Evolutionary conservation across 2,329 filamentous ascomycete genomes (phyloP).

Genomic region (Fusarium illudens): DNA sequence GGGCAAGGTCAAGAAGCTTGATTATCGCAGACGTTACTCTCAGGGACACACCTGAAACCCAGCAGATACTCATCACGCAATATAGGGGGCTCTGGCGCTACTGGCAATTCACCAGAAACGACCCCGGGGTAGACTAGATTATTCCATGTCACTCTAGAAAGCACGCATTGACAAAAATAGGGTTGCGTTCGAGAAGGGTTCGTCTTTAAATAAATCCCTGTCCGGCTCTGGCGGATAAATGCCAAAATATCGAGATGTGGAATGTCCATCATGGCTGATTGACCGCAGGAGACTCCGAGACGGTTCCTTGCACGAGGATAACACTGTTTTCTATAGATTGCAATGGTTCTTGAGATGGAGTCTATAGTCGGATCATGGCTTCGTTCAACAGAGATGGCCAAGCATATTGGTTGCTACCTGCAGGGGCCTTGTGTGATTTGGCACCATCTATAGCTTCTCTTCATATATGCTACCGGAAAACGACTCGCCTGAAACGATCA

Average conservation of each 20-base stretch:
- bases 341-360: neutral
- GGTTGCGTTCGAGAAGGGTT: neutral
- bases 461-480: neutral
- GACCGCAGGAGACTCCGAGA: neutral
- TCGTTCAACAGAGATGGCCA: neutral
- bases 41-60: neutral
- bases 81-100: neutral
- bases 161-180: neutral
- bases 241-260: neutral
- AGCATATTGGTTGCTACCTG: neutral
- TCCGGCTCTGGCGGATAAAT: neutral
- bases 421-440: neutral
- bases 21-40: neutral
- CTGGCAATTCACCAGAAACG: neutral
- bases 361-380: neutral
- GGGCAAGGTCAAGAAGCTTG: neutral
- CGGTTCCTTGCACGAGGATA: neutral
- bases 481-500: neutral
- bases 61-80: neutral
- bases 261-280: neutral
- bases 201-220: neutral
- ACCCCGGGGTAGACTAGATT: neutral
- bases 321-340: neutral
- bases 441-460: neutral
- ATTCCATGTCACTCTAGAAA: neutral